Base-by-base conservation (phyloP, 495 filamentous ascomycete species). In the Talaromyces borbonicus region DNA sequence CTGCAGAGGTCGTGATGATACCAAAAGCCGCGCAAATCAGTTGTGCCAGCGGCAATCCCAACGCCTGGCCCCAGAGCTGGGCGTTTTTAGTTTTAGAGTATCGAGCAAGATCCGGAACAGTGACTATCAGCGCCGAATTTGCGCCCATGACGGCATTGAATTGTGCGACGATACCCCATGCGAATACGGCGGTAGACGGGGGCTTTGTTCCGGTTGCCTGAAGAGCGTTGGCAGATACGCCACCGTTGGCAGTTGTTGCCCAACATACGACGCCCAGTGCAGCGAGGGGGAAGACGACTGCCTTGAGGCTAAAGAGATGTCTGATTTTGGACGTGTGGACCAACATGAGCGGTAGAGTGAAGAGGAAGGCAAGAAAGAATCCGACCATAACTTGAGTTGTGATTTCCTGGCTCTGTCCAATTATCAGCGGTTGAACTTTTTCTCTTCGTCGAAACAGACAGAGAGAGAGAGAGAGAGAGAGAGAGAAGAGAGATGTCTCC, bases 321-420 rank as follows among this genome's bases (percentile, higher is more conserved):
- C 43, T 16, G 73, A 69, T 65, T 83, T 81, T 58, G 76, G 68
- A 65, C 77, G 75, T 64, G 72, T 56, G 75, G 79, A 49, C 78
- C 76, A 50, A 74, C 53, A 49, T 63, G 47, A 50, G 68, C 53
- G 48, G 71, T 49, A 48, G 67, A 51, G 41, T 32, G 43, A 45
- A 32, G 27, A 45, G 6, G 27, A 32, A 45, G 26, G 29, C 27
- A 30, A 45, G 27, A 30, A 45, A 45, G 43, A 45, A 45, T 1
- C 15, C 43, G 19, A 45, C 27, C 27, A 45, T 32, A 8, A 33
- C 29, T 15, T 45, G 43, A 8, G 43, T 33, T 5, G 43, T 45
- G 7, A 45, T 45, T 18, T 43, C 41, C 22, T 43, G 41, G 26
- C 41, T 43, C 41, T 43, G 20, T 18, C 19, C 14, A 20, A 5